phyloP scores from a whole-genome alignment of 441 rosid genomes.

The Melastoma candidum region DNA sequence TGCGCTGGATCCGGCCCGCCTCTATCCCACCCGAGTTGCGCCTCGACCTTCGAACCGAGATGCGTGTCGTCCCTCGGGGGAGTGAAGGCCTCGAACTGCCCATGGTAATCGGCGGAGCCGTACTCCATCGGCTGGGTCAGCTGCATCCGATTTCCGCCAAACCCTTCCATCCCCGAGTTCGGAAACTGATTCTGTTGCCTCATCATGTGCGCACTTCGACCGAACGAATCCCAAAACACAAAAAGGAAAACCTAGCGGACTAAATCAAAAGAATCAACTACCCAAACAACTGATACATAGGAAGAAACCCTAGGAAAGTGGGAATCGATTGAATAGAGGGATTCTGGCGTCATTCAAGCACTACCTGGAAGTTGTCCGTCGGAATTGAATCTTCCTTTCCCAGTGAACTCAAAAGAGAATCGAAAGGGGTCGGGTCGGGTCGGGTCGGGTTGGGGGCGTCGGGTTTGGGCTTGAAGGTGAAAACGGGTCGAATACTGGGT shows the following conservation, averaged over 20 bases:
- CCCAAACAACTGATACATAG: too few species aligned
- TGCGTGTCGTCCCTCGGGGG: constrained; percentile 68
- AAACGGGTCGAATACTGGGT: too few species aligned
- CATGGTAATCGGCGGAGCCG: constrained; percentile 47
- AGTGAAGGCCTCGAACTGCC: constrained; percentile 80
- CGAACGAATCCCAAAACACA: background rate
- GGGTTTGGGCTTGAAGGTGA: too few species aligned
- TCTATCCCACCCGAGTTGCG: constrained; percentile 74
- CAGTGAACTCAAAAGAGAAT: too few species aligned
- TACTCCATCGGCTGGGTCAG: constrained; percentile 43
- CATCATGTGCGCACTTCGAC: constrained; percentile 24
- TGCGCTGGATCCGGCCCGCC: constrained; percentile 53
- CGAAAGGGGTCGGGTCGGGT: too few species aligned
- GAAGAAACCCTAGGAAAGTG: too few species aligned
- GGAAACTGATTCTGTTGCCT: constrained; percentile 60
- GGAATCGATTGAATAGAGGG: too few species aligned
- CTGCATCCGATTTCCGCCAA: constrained; percentile 53
- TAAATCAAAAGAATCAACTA: constrained; percentile 1
- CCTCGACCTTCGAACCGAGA: constrained; percentile 37
- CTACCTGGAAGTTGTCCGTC: too few species aligned
- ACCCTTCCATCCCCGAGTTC: constrained; percentile 45
- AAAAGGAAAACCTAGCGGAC: constrained; percentile 3
- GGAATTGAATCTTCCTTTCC: too few species aligned
- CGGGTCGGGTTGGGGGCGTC: too few species aligned
- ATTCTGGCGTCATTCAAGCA: too few species aligned